These are phyloP conservation scores for Plasmodium billcollinsi DNA, from an alignment of 169 alveolate species.

Conservation along the genomic window DNA sequence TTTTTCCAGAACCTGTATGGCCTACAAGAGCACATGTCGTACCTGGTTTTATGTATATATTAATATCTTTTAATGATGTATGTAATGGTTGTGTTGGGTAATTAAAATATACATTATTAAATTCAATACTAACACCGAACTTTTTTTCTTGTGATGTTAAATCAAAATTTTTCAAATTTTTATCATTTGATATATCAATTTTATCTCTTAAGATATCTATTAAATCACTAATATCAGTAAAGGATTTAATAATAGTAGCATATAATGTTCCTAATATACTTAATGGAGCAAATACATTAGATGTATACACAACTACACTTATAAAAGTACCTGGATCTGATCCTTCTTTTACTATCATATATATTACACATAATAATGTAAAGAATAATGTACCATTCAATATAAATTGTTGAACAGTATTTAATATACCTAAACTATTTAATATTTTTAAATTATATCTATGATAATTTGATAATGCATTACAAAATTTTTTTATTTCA, in stretches of 20 bases:
- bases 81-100: slow-evolving; percentile 34
- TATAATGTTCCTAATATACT: slow-evolving; percentile 83
- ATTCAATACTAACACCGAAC: slow-evolving; percentile 69
- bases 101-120: slow-evolving; percentile 40
- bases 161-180: slow-evolving; percentile 17
- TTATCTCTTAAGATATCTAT: slow-evolving; percentile 63
- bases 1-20: slow-evolving; percentile 87
- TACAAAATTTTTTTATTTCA: slow-evolving; percentile 79
- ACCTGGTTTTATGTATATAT: slow-evolving; percentile 71
- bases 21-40: slow-evolving; percentile 85
- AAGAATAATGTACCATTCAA: slow-evolving; percentile 47
- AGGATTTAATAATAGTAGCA: slow-evolving; percentile 76
- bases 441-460: slow-evolving; percentile 78
- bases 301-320: slow-evolving; percentile 76
- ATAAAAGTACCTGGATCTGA: slow-evolving; percentile 65
- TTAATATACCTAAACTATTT: slow-evolving; percentile 80
- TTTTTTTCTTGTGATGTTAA: slow-evolving; percentile 71
- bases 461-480: slow-evolving; percentile 80
- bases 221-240: slow-evolving; percentile 61
- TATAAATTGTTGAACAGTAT: slow-evolving; percentile 80
- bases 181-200: slow-evolving; percentile 32
- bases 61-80: slow-evolving; percentile 42
- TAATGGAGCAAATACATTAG: slow-evolving; percentile 82
- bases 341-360: slow-evolving; percentile 64
- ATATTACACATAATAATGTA: slow-evolving; percentile 35